These are phyloP conservation scores for Epichloe aotearoae DNA, from an alignment of 2,329 filamentous ascomycete genomes.

Conservation along the genomic window DNA sequence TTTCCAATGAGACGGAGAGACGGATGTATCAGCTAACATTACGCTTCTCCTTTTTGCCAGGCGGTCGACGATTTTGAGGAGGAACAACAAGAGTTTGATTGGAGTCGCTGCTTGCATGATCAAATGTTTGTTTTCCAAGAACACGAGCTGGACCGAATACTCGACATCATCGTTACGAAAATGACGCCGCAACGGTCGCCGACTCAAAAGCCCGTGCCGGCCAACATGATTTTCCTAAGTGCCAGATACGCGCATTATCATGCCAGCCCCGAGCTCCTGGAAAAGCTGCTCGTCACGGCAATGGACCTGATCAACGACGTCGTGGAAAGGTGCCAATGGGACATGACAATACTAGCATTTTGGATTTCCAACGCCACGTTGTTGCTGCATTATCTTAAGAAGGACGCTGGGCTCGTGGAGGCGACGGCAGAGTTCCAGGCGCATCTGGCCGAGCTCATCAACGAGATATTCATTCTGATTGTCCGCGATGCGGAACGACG, in stretches of 20 bases:
- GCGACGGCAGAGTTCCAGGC: conserved; percentile 82
- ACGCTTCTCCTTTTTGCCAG: conserved; percentile 22
- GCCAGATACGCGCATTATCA: conserved; percentile 96
- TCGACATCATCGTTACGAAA: conserved; percentile 92
- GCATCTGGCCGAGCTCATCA: conserved; percentile 86
- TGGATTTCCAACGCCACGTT: conserved; percentile 97
- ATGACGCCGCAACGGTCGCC: conserved; percentile 95
- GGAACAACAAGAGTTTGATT: conserved; percentile 88
- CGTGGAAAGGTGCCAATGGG: conserved; percentile 93
- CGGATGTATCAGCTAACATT: conserved; percentile 13
- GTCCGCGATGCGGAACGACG: conserved; percentile 90
- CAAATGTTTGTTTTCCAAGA: conserved; percentile 99
- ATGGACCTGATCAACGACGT: conserved; percentile 96
- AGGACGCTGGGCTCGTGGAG: conserved; percentile 69
- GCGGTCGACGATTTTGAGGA: conserved; percentile 70
- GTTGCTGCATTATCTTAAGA: conserved; percentile 92
- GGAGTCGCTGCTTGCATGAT: conserved; percentile 86
- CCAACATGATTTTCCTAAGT: conserved; percentile 92
- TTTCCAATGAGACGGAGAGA: not conserved
- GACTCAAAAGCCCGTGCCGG: conserved; percentile 93
- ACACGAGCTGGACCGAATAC: conserved; percentile 75
- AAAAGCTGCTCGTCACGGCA: conserved; percentile 66
- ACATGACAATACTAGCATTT: conserved; percentile 98
- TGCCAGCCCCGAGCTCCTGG: conserved; percentile 71
- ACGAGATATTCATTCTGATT: conserved; percentile 96